Conservation (phyloP, 257 asterid species). For the Craterostigma plantagineum region DNA sequence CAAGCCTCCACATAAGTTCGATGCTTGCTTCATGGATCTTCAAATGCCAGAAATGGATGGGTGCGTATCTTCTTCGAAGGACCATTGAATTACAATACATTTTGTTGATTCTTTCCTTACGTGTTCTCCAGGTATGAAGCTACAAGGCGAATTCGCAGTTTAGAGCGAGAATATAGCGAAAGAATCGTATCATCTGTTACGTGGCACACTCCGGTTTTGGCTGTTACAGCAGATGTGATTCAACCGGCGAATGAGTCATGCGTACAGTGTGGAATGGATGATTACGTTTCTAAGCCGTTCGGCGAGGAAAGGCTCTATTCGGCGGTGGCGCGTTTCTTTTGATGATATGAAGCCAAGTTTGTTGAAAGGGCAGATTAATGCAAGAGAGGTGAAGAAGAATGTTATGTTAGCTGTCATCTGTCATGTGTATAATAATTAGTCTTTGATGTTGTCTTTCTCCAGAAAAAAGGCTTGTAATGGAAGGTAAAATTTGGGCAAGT, state of each 20-base stretch:
- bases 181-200: constrained; percentile 24
- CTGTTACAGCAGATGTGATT: constrained; percentile 94
- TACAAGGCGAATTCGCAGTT: constrained; percentile 41
- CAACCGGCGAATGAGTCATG: constrained; percentile 74
- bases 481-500: too few species aligned
- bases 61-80: too few species aligned
- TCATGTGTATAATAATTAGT: too few species aligned
- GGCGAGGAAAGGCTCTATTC: constrained; percentile 84
- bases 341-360: too few species aligned
- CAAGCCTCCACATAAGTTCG: constrained; percentile 77
- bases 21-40: constrained; percentile 98
- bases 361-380: too few species aligned
- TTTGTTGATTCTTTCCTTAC: too few species aligned
- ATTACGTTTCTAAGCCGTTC: constrained; percentile 82
- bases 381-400: too few species aligned
- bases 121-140: constrained; percentile 52
- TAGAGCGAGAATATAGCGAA: constrained; percentile 40
- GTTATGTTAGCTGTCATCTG: too few species aligned
- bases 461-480: too few species aligned
- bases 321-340: constrained; percentile 69
- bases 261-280: constrained; percentile 57
- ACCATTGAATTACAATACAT: too few species aligned
- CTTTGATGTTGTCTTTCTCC: too few species aligned
- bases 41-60: constrained; percentile 99
- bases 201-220: constrained; percentile 89